Conservation (phyloP, 768 basidiomycete species). For the Lactarius quietus region DNA sequence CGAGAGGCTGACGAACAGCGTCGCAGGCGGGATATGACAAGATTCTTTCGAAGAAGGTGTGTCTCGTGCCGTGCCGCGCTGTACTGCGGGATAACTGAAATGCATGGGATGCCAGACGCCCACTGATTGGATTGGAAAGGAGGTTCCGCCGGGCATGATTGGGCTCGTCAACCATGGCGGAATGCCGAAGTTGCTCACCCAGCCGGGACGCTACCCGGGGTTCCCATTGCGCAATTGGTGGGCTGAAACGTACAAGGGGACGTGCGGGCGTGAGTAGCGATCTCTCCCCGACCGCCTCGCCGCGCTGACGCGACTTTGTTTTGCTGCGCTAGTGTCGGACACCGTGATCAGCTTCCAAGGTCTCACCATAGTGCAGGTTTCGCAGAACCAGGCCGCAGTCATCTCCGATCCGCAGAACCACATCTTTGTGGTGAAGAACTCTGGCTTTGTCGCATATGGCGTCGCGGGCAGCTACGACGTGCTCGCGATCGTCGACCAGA, state of each 20-base stretch:
- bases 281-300: no score
- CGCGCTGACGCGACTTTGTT: no score
- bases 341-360: slow-evolving; percentile 79
- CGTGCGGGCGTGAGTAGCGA: slow-evolving; percentile 53
- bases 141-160: slow-evolving; percentile 66
- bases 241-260: slow-evolving; percentile 71
- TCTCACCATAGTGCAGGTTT: slow-evolving; percentile 80
- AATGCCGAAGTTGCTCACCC: slow-evolving; percentile 68
- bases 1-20: background rate
- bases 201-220: slow-evolving; percentile 73
- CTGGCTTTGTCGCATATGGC: slow-evolving; percentile 75
- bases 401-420: slow-evolving; percentile 76
- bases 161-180: slow-evolving; percentile 84
- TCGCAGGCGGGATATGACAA: slow-evolving; percentile 51
- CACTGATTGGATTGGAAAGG: slow-evolving; percentile 64
- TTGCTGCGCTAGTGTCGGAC: slow-evolving; percentile 56
- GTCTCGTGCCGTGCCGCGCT: background rate
- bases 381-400: slow-evolving; percentile 80
- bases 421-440: slow-evolving; percentile 76
- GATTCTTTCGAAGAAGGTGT: slow-evolving; percentile 62
- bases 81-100: background rate
- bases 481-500: slow-evolving; percentile 80
- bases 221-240: slow-evolving; percentile 82
- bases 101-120: slow-evolving; percentile 43
- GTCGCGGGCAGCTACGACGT: slow-evolving; percentile 72